phyloP scores from a whole-genome alignment of 1,284 basidiomycete species.

The Ustilago cynodontis region DNA sequence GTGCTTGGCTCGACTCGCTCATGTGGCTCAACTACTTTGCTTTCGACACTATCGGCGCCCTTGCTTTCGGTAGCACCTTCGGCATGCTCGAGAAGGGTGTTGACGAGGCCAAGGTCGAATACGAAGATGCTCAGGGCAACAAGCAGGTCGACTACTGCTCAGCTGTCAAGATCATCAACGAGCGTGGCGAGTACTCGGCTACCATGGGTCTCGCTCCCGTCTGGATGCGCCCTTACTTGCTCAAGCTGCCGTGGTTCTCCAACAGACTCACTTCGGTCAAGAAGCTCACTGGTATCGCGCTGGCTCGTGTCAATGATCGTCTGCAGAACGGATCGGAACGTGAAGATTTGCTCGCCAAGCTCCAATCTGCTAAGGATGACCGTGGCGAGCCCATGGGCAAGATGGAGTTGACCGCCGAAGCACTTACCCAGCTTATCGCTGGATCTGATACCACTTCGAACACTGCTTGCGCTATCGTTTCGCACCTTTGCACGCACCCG shows the following conservation, averaged over 20 bases:
- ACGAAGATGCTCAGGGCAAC: constrained; percentile 73
- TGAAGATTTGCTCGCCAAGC: constrained; percentile 82
- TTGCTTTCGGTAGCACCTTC: constrained; percentile 74
- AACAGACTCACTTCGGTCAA: constrained; percentile 79
- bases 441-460: constrained; percentile 66
- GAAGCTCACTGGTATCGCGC: constrained; percentile 76
- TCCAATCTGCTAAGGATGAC: constrained; percentile 82
- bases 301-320: constrained; percentile 83
- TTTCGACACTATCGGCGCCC: constrained; percentile 73
- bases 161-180: constrained; percentile 87
- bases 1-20: constrained; percentile 72
- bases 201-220: constrained; percentile 84
- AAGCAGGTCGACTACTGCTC: constrained; percentile 75
- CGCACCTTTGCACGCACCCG: constrained; percentile 81
- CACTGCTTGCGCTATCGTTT: constrained; percentile 75
- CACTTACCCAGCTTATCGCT: constrained; percentile 84
- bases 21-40: constrained; percentile 81
- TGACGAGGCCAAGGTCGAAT: constrained; percentile 77
- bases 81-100: constrained; percentile 85
- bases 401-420: constrained; percentile 87
- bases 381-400: constrained; percentile 82
- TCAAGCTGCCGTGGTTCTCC: constrained; percentile 76
- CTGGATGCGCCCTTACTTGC: constrained; percentile 69
- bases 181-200: constrained; percentile 87
- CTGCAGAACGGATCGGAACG: constrained; percentile 75